phyloP scores from a whole-genome alignment of 805 yeast genomes.

The Yarrowia bubula region DNA sequence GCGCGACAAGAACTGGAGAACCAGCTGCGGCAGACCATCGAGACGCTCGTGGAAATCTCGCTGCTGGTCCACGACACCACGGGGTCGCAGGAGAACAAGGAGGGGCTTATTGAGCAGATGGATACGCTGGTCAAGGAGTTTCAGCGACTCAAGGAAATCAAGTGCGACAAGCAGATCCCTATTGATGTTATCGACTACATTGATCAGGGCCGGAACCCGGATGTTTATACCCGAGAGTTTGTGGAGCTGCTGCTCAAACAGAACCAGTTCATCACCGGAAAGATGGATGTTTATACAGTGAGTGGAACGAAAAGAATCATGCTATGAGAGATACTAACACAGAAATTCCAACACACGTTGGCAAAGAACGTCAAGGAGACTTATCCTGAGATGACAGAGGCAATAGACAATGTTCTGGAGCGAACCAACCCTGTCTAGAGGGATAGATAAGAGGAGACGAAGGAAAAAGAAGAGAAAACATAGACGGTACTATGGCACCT shows the following conservation, averaged over 20 bases:
- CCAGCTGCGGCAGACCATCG: slow-evolving; percentile 56
- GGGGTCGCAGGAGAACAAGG: slow-evolving; percentile 77
- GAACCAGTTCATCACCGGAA: slow-evolving; percentile 84
- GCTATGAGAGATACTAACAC: background rate
- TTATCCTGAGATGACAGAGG: slow-evolving; percentile 68
- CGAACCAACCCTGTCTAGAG: slow-evolving; percentile 19
- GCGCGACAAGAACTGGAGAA: slow-evolving; percentile 33
- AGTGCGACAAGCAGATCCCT: slow-evolving; percentile 44
- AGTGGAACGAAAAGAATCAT: background rate
- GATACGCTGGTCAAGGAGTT: slow-evolving; percentile 29
- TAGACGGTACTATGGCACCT: background rate
- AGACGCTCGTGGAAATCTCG: slow-evolving; percentile 83
- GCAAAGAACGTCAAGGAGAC: slow-evolving; percentile 69
- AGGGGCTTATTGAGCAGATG: slow-evolving; percentile 46
- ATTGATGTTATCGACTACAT: slow-evolving; percentile 85
- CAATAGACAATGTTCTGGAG: slow-evolving; percentile 49
- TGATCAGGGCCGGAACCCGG: slow-evolving; percentile 96
- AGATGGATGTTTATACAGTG: slow-evolving; percentile 60
- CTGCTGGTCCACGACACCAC: slow-evolving; percentile 91
- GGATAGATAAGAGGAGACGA: background rate
- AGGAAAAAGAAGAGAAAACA: background rate
- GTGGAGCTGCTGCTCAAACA: slow-evolving; percentile 89
- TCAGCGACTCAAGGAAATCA: slow-evolving; percentile 41
- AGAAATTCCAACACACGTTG: slow-evolving; percentile 58
- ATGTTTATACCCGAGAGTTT: slow-evolving; percentile 93